Percentiles rank a stretch among this genome's conserved stretches.
Conservation (phyloP, 139 green algal genomes). For the Monoraphidium neglectum region DNA sequence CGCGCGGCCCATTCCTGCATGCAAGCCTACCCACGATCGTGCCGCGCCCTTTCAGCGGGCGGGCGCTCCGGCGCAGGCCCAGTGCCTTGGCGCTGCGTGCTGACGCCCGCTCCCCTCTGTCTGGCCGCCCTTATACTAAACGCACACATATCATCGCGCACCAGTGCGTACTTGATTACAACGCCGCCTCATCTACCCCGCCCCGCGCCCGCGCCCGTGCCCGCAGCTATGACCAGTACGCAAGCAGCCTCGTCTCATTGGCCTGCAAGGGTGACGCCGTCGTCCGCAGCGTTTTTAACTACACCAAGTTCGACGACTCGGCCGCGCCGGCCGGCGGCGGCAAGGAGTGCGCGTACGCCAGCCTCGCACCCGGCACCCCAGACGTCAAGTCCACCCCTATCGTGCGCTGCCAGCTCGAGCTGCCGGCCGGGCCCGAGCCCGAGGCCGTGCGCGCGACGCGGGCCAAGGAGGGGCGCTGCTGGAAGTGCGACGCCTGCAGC, state of each 20-base stretch:
- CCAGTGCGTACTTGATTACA: too few relatives aligned
- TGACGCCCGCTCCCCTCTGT: too few relatives aligned
- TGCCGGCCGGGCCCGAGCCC: not conserved
- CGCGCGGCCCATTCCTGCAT: too few relatives aligned
- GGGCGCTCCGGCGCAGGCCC: too few relatives aligned
- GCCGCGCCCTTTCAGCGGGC: too few relatives aligned
- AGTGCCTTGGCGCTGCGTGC: too few relatives aligned
- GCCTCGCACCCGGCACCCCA: not conserved
- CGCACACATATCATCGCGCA: too few relatives aligned
- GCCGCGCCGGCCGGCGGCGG: not conserved
- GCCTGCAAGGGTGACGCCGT: not conserved
- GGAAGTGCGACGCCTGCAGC: not conserved
- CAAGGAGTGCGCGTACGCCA: not conserved
- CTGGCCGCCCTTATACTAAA: too few relatives aligned
- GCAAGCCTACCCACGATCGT: too few relatives aligned
- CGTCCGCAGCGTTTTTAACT: constrained; percentile 3
- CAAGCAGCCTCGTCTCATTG: not conserved
- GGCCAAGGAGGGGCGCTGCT: not conserved
- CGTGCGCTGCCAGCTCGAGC: constrained; percentile 3
- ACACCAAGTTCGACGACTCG: not conserved
- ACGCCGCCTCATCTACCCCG: too few relatives aligned
- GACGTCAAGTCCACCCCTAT: not conserved
- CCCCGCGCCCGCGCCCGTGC: not conserved
- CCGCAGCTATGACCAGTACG: not conserved
- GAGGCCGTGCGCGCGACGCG: not conserved